phyloP scores from a whole-genome alignment of 345 rosid genomes.

The Acer campestre region DNA sequence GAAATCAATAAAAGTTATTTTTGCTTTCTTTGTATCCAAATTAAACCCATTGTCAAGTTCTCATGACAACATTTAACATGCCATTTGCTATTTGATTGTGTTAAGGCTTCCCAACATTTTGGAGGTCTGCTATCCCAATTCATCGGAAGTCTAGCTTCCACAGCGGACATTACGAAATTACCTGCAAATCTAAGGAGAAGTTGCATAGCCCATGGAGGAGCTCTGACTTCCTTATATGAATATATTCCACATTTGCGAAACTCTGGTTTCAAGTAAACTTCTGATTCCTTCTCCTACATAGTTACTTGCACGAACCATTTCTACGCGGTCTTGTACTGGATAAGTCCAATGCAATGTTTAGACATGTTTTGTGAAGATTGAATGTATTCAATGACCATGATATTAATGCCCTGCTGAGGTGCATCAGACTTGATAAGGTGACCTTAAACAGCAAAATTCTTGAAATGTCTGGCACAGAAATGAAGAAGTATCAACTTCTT shows the following conservation, averaged over 20 bases:
- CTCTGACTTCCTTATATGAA: constrained; percentile 42
- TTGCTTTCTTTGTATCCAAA: background rate
- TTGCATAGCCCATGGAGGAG: constrained; percentile 74
- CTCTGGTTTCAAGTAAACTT: background rate
- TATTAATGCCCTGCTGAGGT: background rate
- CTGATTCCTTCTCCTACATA: background rate
- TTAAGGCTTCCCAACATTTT: constrained; percentile 88
- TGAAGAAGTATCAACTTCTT: background rate
- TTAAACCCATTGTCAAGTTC: background rate
- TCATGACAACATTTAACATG: constrained; percentile 7
- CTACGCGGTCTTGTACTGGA: background rate
- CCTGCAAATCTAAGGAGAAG: constrained; percentile 75
- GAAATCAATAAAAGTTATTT: no score
- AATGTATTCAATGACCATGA: background rate
- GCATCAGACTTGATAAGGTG: background rate
- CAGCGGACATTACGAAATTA: constrained; percentile 47
- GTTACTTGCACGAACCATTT: background rate
- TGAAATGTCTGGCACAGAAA: background rate
- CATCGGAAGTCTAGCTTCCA: constrained; percentile 67
- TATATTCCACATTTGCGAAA: constrained; percentile 7
- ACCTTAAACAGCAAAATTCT: background rate
- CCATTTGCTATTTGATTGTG: constrained; percentile 17
- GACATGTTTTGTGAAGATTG: background rate
- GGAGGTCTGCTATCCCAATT: constrained; percentile 79
- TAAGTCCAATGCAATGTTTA: no score